Evolutionary conservation across 495 filamentous ascomycete species (phyloP).

Genomic region (Neurospora hispaniola): DNA sequence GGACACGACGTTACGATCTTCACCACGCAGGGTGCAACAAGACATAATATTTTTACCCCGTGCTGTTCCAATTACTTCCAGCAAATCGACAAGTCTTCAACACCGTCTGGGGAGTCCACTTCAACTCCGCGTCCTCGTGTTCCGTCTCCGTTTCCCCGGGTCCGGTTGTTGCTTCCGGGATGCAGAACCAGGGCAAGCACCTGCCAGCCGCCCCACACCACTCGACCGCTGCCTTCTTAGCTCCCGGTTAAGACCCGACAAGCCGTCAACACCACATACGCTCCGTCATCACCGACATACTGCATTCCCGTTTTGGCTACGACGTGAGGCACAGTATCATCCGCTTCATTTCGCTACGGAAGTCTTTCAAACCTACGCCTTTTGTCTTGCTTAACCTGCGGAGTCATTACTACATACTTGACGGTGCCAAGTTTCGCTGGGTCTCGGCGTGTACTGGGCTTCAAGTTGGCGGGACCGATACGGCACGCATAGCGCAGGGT

Average conservation of each 20-base stretch:
- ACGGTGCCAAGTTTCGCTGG: not conserved
- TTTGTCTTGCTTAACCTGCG: not conserved
- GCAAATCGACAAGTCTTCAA: not conserved
- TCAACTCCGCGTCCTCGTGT: not conserved
- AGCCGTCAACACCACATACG: not conserved
- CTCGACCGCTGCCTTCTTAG: not conserved
- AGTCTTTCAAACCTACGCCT: not conserved
- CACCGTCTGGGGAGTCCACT: not conserved
- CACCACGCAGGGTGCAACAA: not conserved
- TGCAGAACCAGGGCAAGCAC: not conserved
- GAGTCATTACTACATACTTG: not conserved
- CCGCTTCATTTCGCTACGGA: not conserved
- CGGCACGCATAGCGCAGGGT: not conserved
- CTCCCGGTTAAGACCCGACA: not conserved
- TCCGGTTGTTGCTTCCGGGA: not conserved
- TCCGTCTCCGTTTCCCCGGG: not conserved
- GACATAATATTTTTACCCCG: not conserved
- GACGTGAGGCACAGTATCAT: not conserved
- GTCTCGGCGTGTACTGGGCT: not conserved
- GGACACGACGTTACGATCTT: not conserved
- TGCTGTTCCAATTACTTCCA: not conserved
- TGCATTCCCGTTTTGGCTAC: not conserved
- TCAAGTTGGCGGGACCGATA: not conserved
- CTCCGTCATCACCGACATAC: not conserved
- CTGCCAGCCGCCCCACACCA: not conserved